A percentile compares a stretch with the other conserved stretches of the same genome.
Evolutionary conservation across 345 rosid species (phyloP).

Genomic region (Camelina neglecta): DNA sequence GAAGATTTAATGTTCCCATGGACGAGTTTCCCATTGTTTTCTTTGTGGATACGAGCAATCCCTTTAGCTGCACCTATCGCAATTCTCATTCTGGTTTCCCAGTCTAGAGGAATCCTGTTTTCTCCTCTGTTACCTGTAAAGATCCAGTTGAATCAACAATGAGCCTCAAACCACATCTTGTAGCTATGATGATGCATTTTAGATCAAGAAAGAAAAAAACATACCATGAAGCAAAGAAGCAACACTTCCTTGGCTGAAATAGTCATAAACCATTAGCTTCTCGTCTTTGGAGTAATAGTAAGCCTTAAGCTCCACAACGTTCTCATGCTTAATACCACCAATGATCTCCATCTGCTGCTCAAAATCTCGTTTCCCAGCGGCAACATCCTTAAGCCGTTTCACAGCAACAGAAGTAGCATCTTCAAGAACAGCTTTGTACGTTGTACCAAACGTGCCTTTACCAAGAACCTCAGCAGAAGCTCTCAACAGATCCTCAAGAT

Average conservation of each 20-base stretch:
- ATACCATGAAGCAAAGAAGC: slow-evolving; percentile 85
- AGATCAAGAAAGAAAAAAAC: slow-evolving; percentile 19
- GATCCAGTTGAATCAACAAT: background rate
- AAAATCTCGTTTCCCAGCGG: slow-evolving; percentile 81
- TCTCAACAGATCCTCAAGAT: slow-evolving; percentile 94
- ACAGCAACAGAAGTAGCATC: slow-evolving; percentile 76
- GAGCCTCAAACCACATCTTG: background rate
- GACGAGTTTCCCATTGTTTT: slow-evolving; percentile 71
- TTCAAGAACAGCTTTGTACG: slow-evolving; percentile 72
- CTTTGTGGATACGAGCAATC: slow-evolving; percentile 69
- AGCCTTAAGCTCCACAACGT: slow-evolving; percentile 90
- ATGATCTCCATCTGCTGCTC: slow-evolving; percentile 97
- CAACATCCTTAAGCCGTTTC: slow-evolving; percentile 92
- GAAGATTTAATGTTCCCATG: slow-evolving; percentile 96
- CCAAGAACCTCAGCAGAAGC: slow-evolving; percentile 99
- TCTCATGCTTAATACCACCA: slow-evolving; percentile 79
- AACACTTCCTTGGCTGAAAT: slow-evolving; percentile 70
- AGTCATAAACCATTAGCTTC: slow-evolving; percentile 92
- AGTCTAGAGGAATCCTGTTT: slow-evolving; percentile 65
- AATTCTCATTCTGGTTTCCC: slow-evolving; percentile 83
- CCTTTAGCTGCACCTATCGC: slow-evolving; percentile 94
- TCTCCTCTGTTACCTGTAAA: slow-evolving; percentile 65
- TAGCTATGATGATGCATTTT: background rate
- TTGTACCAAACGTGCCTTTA: slow-evolving; percentile 90
- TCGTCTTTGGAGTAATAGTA: slow-evolving; percentile 94